Conservation (phyloP, 495 filamentous ascomycete species). For the Xanthoparmelia taractica region DNA sequence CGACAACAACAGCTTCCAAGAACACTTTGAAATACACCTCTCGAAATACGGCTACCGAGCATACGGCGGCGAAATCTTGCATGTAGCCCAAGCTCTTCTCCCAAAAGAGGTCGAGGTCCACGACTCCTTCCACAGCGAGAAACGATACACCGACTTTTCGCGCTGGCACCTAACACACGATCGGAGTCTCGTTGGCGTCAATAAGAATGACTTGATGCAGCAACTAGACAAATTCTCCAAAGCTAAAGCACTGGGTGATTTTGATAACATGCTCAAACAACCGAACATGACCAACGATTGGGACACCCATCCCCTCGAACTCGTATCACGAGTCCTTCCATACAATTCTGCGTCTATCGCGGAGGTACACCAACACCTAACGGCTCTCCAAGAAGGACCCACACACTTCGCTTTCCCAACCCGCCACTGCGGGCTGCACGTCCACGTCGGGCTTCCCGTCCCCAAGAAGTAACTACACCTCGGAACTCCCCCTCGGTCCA, state of each 20-base stretch:
- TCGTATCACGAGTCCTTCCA: slow-evolving; percentile 22
- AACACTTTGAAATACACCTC: neutral
- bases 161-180: slow-evolving; percentile 23
- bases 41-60: slow-evolving; percentile 13
- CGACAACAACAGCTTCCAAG: neutral
- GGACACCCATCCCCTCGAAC: slow-evolving; percentile 27
- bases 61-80: slow-evolving; percentile 24
- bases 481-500: neutral
- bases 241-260: neutral
- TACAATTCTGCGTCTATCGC: neutral
- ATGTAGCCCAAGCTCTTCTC: slow-evolving; percentile 9
- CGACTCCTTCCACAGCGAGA: slow-evolving; percentile 4
- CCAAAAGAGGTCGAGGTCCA: slow-evolving; percentile 1
- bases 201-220: neutral
- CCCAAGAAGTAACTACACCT: neutral
- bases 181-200: slow-evolving; percentile 11
- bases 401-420: slow-evolving; percentile 9
- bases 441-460: slow-evolving; percentile 26
- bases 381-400: neutral
- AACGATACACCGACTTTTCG: slow-evolving; percentile 17
- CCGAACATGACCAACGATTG: slow-evolving; percentile 3
- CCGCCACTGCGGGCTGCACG: slow-evolving; percentile 23
- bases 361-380: slow-evolving; percentile 18
- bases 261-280: neutral
- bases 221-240: neutral